Evolutionary conservation across 768 basidiomycete species (phyloP).

Genomic region (Hydnomerulius pinastri): DNA sequence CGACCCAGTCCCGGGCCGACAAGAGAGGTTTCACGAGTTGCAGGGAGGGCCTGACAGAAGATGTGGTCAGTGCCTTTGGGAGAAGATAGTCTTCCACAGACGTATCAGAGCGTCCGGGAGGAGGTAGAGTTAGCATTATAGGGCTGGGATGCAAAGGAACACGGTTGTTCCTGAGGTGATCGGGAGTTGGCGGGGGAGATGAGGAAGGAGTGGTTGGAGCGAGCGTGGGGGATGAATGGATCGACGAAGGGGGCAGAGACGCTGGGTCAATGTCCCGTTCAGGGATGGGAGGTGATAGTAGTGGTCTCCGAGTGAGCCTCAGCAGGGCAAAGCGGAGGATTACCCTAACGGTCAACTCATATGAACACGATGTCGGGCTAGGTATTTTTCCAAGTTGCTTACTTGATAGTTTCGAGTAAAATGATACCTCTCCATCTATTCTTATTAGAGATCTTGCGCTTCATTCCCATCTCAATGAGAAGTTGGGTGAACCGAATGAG

Average conservation of each 20-base stretch:
- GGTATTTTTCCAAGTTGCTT: conserved; percentile 26
- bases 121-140: conserved; percentile 51
- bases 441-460: conserved; percentile 65
- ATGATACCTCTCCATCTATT: conserved; percentile 77
- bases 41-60: conserved; percentile 70
- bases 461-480: conserved; percentile 85
- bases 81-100: conserved; percentile 80
- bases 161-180: conserved; percentile 82
- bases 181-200: conserved; percentile 65
- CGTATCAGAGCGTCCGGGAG: conserved; percentile 50
- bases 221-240: conserved; percentile 59
- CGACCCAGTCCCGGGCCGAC: conserved; percentile 71
- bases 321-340: conserved; percentile 73
- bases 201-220: conserved; percentile 56
- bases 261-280: conserved; percentile 87
- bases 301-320: conserved; percentile 71
- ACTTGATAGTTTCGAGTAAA: conserved; percentile 85
- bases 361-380: not conserved
- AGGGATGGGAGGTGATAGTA: conserved; percentile 77
- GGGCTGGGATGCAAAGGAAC: conserved; percentile 65
- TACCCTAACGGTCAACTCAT: conserved; percentile 50
- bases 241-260: conserved; percentile 54
- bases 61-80: conserved; percentile 75
- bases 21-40: conserved; percentile 63
- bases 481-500: conserved; percentile 81